Evolutionary conservation across 176 grass and related monocot genomes (phyloP), one percentile per base, ranked within the genome.

Genomic region (Raddia distichophylla): DNA sequence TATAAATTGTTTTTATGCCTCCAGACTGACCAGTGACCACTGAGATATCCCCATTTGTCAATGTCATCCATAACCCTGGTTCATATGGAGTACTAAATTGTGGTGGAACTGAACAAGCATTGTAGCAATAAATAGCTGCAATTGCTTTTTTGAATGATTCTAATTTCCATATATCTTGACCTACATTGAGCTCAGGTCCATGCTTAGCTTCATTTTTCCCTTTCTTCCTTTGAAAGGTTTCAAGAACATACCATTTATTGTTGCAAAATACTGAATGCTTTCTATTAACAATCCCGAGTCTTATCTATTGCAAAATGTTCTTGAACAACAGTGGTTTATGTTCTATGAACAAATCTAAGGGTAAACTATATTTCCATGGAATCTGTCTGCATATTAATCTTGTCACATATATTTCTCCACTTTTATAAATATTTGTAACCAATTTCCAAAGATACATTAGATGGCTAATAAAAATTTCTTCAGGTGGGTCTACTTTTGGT

Each of bases 401-500:
- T 65, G 0, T 13, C 33, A 32, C 49, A 32, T 60, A 60, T 60
- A 19, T 60, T 27, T 60, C 9, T 60, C 9, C 8, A 60, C 9
- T 60, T 60, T 0, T 11, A 59, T 59, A 75, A 7, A 46, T 76
- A 46, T 69, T 49, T 73, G 53, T 34, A 5, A 1, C 1, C 5
- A 0, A 80, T 68, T 58, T 14, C 32, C 34, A 49, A 48, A 60
- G 48, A 64, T 51, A 40, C 37, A 15, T 47, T 73, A 14, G 57
- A 33, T 83, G 50, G 37, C 64, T 40, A 50, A 58, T 57, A 83
- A 74, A 50, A 50, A 35, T 49, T 85, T 71, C 44, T 89, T 43
- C 87, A 97, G 91, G 85, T 97, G 94, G 94, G 80, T 97, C 64
- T 97, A 92, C 83, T 97, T 97, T 88, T 97, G 82, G 87, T 82